phyloP scores from a whole-genome alignment of 2,329 filamentous ascomycete genomes.

The Epichloe hybrida region DNA sequence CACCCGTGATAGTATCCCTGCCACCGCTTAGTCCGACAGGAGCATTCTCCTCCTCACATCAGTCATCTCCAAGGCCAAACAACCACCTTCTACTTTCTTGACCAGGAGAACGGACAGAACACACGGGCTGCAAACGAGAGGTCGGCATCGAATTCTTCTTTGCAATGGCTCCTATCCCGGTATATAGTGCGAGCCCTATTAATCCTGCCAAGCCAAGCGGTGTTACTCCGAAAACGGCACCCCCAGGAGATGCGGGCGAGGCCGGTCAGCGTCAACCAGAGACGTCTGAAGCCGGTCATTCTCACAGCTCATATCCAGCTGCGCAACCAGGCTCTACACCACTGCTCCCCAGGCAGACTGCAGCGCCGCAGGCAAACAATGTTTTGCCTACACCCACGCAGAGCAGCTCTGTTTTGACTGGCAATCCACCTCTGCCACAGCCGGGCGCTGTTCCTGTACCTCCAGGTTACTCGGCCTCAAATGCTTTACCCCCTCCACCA shows the following conservation, averaged over 20 bases:
- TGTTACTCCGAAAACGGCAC: conserved; percentile 30
- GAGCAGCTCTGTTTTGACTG: conserved; percentile 11
- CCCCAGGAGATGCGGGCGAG: background rate
- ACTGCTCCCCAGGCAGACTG: conserved; percentile 31
- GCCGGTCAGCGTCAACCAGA: conserved; percentile 2
- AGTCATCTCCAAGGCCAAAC: background rate
- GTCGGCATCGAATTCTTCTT: background rate
- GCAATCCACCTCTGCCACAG: conserved; percentile 39
- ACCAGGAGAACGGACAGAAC: background rate
- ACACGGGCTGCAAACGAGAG: background rate
- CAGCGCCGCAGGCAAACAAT: conserved; percentile 20
- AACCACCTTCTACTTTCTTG: background rate
- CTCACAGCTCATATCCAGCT: conserved; percentile 20
- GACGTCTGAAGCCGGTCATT: background rate
- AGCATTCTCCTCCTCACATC: too few species aligned
- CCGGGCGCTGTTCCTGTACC: conserved; percentile 40
- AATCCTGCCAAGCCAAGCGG: conserved; percentile 39
- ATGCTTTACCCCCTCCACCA: conserved; percentile 32
- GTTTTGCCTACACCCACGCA: conserved; percentile 31
- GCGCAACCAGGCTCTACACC: conserved; percentile 35
- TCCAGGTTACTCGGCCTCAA: conserved; percentile 11
- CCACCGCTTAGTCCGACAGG: too few species aligned
- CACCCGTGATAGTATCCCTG: too few species aligned
- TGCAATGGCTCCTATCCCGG: conserved; percentile 47
- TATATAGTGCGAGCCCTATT: conserved; percentile 47